A percentile compares a stretch with the other conserved stretches of the same genome.
Evolutionary conservation across 176 grass and related monocot species (phyloP).

Genomic region (Luzula sylvatica): DNA sequence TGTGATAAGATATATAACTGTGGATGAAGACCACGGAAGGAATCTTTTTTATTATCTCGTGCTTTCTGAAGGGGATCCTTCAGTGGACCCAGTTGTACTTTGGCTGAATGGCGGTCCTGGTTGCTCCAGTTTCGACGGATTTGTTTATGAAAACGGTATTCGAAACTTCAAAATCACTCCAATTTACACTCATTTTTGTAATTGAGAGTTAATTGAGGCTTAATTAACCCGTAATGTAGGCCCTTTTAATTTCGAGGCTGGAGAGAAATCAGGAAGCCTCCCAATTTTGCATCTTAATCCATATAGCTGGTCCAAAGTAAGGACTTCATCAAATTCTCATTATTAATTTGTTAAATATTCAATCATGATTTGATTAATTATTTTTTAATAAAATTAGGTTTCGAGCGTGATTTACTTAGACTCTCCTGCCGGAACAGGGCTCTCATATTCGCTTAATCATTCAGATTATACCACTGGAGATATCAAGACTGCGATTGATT

Average conservation of each 20-base stretch:
- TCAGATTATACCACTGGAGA: conserved; percentile 73
- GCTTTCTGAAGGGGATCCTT: conserved; percentile 46
- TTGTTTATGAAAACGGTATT: conserved; percentile 67
- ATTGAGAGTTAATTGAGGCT: background rate
- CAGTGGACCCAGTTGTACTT: conserved; percentile 63
- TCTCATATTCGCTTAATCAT: conserved; percentile 61
- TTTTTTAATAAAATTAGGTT: conserved; percentile 32
- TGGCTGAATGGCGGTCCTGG: conserved; percentile 90
- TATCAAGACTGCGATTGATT: conserved; percentile 67
- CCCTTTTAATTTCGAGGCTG: conserved; percentile 63
- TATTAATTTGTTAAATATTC: background rate
- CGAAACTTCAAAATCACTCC: too few species aligned
- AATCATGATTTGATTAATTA: background rate
- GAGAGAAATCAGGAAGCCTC: conserved; percentile 21
- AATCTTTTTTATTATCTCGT: conserved; percentile 84
- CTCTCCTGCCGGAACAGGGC: conserved; percentile 66
- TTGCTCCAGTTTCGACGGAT: conserved; percentile 83
- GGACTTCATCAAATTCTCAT: background rate
- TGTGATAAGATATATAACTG: conserved; percentile 23
- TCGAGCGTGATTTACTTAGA: conserved; percentile 81
- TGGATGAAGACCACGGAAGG: conserved; percentile 39
- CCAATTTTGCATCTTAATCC: conserved; percentile 73
- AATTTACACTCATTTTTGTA: too few species aligned
- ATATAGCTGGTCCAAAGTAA: conserved; percentile 84
- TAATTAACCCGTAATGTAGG: conserved; percentile 17